Conservation (phyloP, 495 filamentous ascomycete genomes). For the Parathielavia hyrcaniae region DNA sequence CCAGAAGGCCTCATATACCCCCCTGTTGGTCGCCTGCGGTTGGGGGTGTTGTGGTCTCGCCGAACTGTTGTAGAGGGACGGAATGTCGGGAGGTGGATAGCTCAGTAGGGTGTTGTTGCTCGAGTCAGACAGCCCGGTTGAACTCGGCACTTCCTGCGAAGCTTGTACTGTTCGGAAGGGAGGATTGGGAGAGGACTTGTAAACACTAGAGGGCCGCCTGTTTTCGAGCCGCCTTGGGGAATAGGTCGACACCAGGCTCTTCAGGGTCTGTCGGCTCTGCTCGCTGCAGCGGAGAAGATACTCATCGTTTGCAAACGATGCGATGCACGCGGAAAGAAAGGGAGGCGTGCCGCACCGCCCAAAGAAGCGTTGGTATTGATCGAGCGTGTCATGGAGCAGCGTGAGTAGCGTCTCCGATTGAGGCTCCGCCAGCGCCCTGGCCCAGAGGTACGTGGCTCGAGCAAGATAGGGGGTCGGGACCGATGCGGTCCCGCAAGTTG, state of each 20-base stretch:
- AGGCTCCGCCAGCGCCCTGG: slow-evolving; percentile 14
- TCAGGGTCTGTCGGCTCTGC: slow-evolving; percentile 3
- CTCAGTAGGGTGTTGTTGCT: background rate
- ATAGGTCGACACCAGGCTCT: slow-evolving; percentile 7
- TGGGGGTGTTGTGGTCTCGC: background rate
- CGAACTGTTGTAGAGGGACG: background rate
- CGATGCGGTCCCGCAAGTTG: slow-evolving; percentile 7
- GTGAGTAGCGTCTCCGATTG: background rate
- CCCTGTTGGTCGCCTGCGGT: background rate
- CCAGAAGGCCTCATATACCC: background rate
- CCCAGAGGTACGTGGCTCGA: slow-evolving; percentile 24
- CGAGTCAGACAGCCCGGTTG: background rate
- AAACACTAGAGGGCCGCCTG: background rate
- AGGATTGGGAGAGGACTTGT: background rate
- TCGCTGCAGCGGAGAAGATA: background rate
- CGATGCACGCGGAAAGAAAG: slow-evolving; percentile 17
- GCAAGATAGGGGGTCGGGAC: slow-evolving; percentile 26
- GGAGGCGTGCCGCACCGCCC: slow-evolving; percentile 21
- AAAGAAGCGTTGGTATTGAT: slow-evolving; percentile 21
- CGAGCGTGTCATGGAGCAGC: slow-evolving; percentile 21
- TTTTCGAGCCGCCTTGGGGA: background rate
- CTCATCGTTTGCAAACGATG: slow-evolving; percentile 15
- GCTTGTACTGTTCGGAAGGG: background rate
- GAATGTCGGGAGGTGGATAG: background rate
- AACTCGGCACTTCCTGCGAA: background rate